Evolutionary conservation across 2,329 filamentous ascomycete species (phyloP).

Genomic region (Botrytis pseudocinerea): DNA sequence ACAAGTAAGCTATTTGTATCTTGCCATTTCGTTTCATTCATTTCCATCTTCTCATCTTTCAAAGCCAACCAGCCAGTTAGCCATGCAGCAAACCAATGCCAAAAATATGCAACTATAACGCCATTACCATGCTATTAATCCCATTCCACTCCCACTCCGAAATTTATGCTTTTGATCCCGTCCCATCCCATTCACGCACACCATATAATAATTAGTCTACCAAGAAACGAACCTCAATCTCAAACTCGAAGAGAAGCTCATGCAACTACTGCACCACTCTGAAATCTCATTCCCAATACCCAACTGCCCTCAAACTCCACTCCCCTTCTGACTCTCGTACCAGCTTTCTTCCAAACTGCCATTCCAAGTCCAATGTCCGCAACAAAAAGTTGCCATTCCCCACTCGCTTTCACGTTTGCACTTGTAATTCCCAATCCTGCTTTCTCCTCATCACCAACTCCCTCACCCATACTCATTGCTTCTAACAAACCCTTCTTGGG

Average conservation of each 20-base stretch:
- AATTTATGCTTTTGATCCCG: conserved; percentile 10
- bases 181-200: not conserved
- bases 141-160: not conserved
- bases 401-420: conserved; percentile 26
- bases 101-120: conserved; percentile 13
- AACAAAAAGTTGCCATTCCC: conserved; percentile 74
- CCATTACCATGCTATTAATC: conserved; percentile 11
- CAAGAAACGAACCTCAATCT: not conserved
- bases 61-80: conserved; percentile 10
- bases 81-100: conserved; percentile 1
- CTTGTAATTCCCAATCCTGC: conserved; percentile 18
- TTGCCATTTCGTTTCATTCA: not conserved
- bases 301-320: conserved; percentile 87
- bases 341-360: conserved; percentile 81
- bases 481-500: conserved; percentile 83
- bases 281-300: conserved; percentile 67
- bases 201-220: not conserved
- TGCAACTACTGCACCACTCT: conserved; percentile 29
- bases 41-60: not conserved
- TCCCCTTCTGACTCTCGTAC: conserved; percentile 76
- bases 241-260: not conserved
- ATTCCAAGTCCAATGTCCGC: conserved; percentile 85
- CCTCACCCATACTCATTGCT: conserved; percentile 53
- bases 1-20: not conserved
- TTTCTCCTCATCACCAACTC: conserved; percentile 38